Evolutionary conservation across 2,329 filamentous ascomycete genomes (phyloP), one percentile per base, ranked within the genome.

Genomic region (Botrytis elliptica): DNA sequence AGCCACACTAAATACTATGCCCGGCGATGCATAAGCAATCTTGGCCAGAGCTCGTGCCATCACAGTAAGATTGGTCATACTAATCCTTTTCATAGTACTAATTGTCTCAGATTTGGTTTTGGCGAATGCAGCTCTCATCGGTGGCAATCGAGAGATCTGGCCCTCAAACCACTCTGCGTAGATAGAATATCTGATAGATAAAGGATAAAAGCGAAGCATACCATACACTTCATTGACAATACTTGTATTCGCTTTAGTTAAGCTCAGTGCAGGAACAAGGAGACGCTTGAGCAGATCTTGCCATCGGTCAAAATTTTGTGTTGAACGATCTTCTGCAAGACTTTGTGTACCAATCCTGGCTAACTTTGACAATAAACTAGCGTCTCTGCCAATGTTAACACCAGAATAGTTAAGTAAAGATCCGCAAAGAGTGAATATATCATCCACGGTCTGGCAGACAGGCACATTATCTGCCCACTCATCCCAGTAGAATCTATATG

Each of bases 381-480:
- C 86, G 79, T 98, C 95, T 79, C 92, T 92, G 65, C 96, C 96
- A 76, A 98, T 95, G 80, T 94, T 94, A 75, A 97, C 91, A 3
- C 96, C 95, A 0, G 95, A 92, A 38, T 95, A 85, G 77, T 96
- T 97, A 64, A 98, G 85, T 36, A 99, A 87, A 1, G 94, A 95
- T 74, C 90, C 89, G 82, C 94, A 97, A 0, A 98, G 88, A 3
- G 91, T 90, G 82, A 98, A 96, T 22, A 99, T 88, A 80, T 99
- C 96, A 75, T 98, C 94, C 9, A 97, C 90, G 2, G 87, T 92
- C 81, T 97, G 95, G 80, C 96, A 99, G 33, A 97, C 85, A 0
- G 96, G 97, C 64, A 99, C 87, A 76, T 96, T 97, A 82, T 98
- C 95, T 3, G 91, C 88, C 96, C 96, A 99, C 78, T 98, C 96